Percentiles rank a stretch among this genome's conserved stretches.
phyloP scores from a whole-genome alignment of 2,329 filamentous ascomycete species.

The Orbilia blumenaviensis region DNA sequence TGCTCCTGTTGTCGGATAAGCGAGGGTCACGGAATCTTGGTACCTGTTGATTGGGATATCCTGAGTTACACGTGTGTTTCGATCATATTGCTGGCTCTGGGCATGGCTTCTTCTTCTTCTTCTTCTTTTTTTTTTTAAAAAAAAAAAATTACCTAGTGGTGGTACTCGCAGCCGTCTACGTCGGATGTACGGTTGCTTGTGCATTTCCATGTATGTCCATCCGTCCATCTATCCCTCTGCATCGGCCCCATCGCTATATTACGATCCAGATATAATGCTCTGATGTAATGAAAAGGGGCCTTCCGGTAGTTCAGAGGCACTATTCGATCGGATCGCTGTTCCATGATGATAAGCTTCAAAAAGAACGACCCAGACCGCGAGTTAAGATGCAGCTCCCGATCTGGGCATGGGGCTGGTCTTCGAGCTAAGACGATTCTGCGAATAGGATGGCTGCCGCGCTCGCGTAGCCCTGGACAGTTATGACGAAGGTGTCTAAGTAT shows the following conservation, averaged over 20 bases:
- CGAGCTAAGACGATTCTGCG: constrained; percentile 41
- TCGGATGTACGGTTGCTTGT: constrained; percentile 15
- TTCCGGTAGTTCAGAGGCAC: constrained; percentile 13
- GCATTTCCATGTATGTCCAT: constrained; percentile 18
- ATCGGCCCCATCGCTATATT: constrained; percentile 27
- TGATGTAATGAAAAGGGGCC: constrained; percentile 50
- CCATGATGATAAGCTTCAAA: constrained; percentile 32
- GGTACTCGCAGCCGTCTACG: constrained; percentile 25
- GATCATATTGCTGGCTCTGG: constrained; percentile 30
- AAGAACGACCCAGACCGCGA: constrained; percentile 53
- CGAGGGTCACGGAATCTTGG: constrained; percentile 27
- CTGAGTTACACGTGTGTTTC: constrained; percentile 52
- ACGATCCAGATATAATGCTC: constrained; percentile 28
- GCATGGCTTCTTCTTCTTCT: too few relatives aligned
- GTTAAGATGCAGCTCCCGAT: constrained; percentile 39
- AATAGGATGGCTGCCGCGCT: constrained; percentile 54
- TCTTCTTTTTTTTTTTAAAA: too few relatives aligned
- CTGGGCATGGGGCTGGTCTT: constrained; percentile 49
- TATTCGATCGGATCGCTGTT: constrained; percentile 46
- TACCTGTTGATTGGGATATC: constrained; percentile 40
- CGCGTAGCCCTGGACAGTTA: constrained; percentile 53
- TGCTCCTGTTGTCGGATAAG: constrained; percentile 33
- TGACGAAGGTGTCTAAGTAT: constrained; percentile 53
- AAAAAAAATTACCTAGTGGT: constrained; percentile 2
- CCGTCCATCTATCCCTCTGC: too few relatives aligned